Evolutionary conservation across 2,329 filamentous ascomycete species (phyloP).

Genomic region (Aspergillus brasiliensis): DNA sequence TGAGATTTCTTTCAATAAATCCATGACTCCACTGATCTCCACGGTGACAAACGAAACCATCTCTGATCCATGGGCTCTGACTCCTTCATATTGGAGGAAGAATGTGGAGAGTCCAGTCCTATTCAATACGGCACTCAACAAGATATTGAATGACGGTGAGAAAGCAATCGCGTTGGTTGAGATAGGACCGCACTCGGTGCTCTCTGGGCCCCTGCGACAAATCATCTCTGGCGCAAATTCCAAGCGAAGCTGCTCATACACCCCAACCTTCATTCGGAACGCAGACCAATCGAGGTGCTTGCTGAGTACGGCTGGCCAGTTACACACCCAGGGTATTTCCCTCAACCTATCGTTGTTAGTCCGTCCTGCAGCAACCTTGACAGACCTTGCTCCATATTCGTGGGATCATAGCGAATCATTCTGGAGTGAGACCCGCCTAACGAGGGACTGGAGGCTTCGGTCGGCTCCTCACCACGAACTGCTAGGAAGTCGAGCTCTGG

Average conservation of each 20-base stretch:
- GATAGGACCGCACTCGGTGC: background rate
- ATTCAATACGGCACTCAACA: background rate
- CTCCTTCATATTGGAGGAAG: background rate
- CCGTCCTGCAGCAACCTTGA: conserved; percentile 18
- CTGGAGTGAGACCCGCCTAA: conserved; percentile 24
- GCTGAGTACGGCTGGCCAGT: background rate
- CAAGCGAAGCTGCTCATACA: background rate
- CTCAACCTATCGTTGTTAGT: conserved; percentile 25
- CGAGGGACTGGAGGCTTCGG: conserved; percentile 21
- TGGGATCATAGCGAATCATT: conserved; percentile 25
- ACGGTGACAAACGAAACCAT: background rate
- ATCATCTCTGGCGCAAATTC: background rate
- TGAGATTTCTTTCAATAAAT: background rate
- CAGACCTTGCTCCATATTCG: conserved; percentile 31
- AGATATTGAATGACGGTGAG: background rate
- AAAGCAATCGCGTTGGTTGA: background rate
- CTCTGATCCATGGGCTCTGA: background rate
- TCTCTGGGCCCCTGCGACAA: background rate
- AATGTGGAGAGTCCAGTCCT: background rate
- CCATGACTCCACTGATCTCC: background rate
- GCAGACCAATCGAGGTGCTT: background rate
- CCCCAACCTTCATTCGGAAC: background rate
- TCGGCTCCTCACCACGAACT: conserved; percentile 26
- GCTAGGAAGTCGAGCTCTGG: conserved; percentile 31
- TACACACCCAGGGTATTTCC: conserved; percentile 17